Evolutionary conservation across 2,329 filamentous ascomycete species (phyloP), one percentile per base, ranked within the genome.

Genomic region (Aciculosporium take): DNA sequence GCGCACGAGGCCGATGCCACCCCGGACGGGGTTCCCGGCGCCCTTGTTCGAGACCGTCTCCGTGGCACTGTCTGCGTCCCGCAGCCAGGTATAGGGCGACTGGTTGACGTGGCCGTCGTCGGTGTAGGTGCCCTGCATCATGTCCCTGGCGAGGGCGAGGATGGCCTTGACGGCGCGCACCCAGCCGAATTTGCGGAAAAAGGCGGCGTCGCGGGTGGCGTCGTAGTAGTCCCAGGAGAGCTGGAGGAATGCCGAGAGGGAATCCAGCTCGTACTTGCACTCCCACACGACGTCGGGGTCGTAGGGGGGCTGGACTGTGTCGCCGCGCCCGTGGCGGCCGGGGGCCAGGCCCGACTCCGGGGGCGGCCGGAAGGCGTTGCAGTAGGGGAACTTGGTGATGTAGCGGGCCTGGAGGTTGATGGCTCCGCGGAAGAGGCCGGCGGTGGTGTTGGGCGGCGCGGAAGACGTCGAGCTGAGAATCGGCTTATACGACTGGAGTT

Each of bases 181-280:
- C 84, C 86, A 95, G 40, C 78, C 69, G 34, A 74, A 72, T 4
- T 72, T 80, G 35, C 81, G 63, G 57, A 93, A 94, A 45, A 85
- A 86, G 41, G 71, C 72, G 1, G 68, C 73, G 29, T 88, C 88
- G 1, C 70, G 69, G 0, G 86, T 94, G 45, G 74, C 71, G 18
- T 75, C 68, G 62, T 84, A 75, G 65, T 94, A 95, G 53, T 91
- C 76, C 48, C 84, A 83, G 1, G 77, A 79, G 5, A 96, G 69
- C 32, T 84, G 76, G 7, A 96, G 69, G 59, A 95, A 95, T 24
- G 86, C 79, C 1, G 88, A 86, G 1, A 95, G 71, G 9, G 84
- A 89, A 64, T 95, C 88, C 35, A 95, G 76, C 63, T 95, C 89
- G 60, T 91, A 95, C 61, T 95, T 95, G 72, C 89, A 95, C 60